Percentiles rank a stretch among this genome's conserved stretches.
Conservation (phyloP, 2,329 filamentous ascomycete species). For the Stemphylium vesicarium region DNA sequence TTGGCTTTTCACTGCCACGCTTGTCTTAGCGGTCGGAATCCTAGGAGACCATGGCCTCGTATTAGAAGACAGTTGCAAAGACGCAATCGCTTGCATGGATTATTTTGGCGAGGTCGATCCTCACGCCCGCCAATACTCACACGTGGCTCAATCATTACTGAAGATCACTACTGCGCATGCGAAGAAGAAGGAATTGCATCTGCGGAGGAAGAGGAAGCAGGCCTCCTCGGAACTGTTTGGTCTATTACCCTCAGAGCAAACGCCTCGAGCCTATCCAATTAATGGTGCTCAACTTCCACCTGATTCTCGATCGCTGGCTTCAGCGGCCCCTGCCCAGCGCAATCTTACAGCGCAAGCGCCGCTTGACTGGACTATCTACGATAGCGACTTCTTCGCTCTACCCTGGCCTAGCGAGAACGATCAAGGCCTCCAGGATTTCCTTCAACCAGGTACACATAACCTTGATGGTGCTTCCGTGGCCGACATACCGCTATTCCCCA, state of each 20-base stretch:
- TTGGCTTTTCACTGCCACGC: slow-evolving; percentile 41
- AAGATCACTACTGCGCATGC: slow-evolving; percentile 34
- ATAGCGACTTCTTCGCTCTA: slow-evolving; percentile 40
- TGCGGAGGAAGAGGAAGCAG: slow-evolving; percentile 34
- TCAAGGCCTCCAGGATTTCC: slow-evolving; percentile 38
- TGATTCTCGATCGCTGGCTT: slow-evolving; percentile 1
- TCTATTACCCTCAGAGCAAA: slow-evolving; percentile 23
- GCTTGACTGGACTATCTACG: slow-evolving; percentile 41
- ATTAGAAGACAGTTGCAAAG: slow-evolving; percentile 29
- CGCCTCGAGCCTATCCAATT: background rate
- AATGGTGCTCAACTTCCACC: background rate
- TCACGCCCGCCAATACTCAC: slow-evolving; percentile 40
- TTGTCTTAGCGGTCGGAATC: slow-evolving; percentile 35
- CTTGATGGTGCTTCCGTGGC: slow-evolving; percentile 38
- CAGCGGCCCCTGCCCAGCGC: slow-evolving; percentile 11
- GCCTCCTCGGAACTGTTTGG: slow-evolving; percentile 41
- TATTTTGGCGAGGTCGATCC: slow-evolving; percentile 38
- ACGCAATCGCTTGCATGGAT: slow-evolving; percentile 34
- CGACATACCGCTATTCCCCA: slow-evolving; percentile 42
- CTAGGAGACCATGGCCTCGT: slow-evolving; percentile 32
- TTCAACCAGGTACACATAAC: slow-evolving; percentile 40
- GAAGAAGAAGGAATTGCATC: slow-evolving; percentile 29
- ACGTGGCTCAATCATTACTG: slow-evolving; percentile 34
- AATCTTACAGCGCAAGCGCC: slow-evolving; percentile 13
- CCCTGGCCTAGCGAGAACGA: slow-evolving; percentile 42